phyloP scores from a whole-genome alignment of 148 eudicot species.

The Spergularia bocconei region DNA sequence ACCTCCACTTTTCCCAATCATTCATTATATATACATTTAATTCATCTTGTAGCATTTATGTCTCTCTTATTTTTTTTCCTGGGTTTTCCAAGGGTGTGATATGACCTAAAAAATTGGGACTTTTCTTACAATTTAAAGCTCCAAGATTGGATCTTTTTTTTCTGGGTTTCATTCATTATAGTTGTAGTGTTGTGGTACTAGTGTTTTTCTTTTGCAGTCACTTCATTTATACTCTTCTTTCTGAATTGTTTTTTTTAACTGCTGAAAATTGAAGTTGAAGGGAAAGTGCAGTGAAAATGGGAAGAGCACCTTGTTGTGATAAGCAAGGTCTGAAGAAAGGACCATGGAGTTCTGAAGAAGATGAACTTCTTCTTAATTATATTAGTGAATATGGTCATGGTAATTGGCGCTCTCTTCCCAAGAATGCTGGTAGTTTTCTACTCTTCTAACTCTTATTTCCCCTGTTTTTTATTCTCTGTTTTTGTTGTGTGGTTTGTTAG shows the following conservation, averaged over 20 bases:
- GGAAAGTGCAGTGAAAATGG: slow-evolving; percentile 29
- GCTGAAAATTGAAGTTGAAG: background rate
- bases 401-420: slow-evolving; percentile 69
- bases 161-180: slow-evolving; percentile 2
- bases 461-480: slow-evolving; percentile 7
- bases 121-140: slow-evolving; percentile 6
- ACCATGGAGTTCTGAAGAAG: slow-evolving; percentile 61
- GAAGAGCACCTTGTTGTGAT: slow-evolving; percentile 51
- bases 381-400: slow-evolving; percentile 57
- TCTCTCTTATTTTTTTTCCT: background rate
- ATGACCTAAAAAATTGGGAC: background rate
- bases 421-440: slow-evolving; percentile 47
- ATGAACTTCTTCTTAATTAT: slow-evolving; percentile 42
- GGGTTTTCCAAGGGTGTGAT: background rate
- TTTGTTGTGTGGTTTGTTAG: background rate
- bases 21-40: slow-evolving; percentile 25
- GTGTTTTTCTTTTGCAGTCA: slow-evolving; percentile 16
- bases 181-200: background rate
- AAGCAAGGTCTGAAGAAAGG: slow-evolving; percentile 57
- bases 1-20: slow-evolving; percentile 19
- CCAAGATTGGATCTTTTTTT: slow-evolving; percentile 3
- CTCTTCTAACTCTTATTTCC: background rate
- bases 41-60: slow-evolving; percentile 20
- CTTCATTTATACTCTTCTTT: slow-evolving; percentile 12
- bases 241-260: background rate